Evolutionary conservation across 208 protist genomes (phyloP).

Genomic region (Trichomonas gallinae): DNA sequence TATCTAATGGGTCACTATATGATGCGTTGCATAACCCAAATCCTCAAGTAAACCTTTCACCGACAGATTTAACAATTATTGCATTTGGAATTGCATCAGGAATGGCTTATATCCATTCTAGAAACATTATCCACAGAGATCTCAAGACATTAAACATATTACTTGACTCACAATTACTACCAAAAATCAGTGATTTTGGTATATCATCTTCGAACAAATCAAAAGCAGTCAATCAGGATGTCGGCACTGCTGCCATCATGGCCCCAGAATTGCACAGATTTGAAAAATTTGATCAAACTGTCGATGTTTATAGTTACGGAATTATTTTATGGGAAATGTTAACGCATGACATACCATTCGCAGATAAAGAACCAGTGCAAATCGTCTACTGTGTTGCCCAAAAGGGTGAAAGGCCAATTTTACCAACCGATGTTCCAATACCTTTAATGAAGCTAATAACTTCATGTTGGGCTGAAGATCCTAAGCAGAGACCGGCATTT

Average conservation of each 20-base stretch:
- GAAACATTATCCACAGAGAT: neutral
- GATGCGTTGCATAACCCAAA: neutral
- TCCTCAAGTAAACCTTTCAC: neutral
- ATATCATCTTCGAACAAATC: neutral
- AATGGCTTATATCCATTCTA: neutral
- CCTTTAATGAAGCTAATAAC: neutral
- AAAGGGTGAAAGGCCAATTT: neutral
- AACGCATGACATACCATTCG: neutral
- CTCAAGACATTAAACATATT: neutral
- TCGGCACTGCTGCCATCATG: neutral
- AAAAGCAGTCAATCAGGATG: neutral
- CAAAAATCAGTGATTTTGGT: neutral
- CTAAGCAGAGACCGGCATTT: neutral
- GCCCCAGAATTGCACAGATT: neutral
- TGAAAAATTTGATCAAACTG: neutral
- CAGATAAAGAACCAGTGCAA: neutral
- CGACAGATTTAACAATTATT: neutral
- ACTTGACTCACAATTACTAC: neutral
- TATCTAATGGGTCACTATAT: neutral
- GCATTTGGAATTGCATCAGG: neutral
- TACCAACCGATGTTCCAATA: neutral
- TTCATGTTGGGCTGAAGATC: neutral
- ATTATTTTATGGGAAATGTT: slow-evolving; percentile 10
- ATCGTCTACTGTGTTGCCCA: neutral
- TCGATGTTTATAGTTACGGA: neutral